phyloP scores from a whole-genome alignment of 2,329 filamentous ascomycete genomes.

The Scytalidium lignicola region DNA sequence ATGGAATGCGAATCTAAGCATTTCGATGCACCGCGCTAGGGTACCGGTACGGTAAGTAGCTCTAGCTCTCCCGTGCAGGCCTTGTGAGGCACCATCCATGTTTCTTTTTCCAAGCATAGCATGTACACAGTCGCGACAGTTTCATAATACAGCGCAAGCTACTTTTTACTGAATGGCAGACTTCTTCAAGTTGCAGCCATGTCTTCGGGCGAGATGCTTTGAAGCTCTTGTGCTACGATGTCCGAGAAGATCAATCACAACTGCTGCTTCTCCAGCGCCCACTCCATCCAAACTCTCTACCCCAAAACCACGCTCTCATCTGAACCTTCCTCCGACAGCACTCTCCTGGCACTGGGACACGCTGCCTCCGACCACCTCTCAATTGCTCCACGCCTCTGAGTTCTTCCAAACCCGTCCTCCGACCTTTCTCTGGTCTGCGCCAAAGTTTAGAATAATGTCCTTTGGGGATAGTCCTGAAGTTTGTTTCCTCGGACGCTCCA shows the following conservation, averaged over 20 bases:
- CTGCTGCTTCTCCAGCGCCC: background rate
- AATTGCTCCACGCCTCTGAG: constrained; percentile 39
- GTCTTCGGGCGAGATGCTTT: background rate
- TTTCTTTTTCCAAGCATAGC: background rate
- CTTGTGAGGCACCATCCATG: background rate
- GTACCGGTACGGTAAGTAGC: no score
- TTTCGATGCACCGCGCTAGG: background rate
- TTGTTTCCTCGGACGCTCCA: constrained; percentile 61
- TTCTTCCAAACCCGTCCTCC: constrained; percentile 43
- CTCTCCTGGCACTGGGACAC: constrained; percentile 48
- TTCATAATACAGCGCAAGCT: background rate
- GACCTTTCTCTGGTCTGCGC: constrained; percentile 53
- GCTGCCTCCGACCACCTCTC: constrained; percentile 32
- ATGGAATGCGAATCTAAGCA: background rate
- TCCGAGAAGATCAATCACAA: background rate
- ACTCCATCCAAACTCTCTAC: background rate
- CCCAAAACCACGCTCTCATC: constrained; percentile 4
- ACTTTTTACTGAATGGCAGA: background rate
- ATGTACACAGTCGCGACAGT: no score
- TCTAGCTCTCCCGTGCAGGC: background rate
- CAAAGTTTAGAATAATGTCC: constrained; percentile 55
- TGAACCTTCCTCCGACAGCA: constrained; percentile 11
- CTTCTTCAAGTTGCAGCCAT: background rate
- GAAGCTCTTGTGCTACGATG: background rate
- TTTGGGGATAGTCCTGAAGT: constrained; percentile 34